phyloP scores from a whole-genome alignment of 176 grass and related monocot genomes.

The Stipa capillata region DNA sequence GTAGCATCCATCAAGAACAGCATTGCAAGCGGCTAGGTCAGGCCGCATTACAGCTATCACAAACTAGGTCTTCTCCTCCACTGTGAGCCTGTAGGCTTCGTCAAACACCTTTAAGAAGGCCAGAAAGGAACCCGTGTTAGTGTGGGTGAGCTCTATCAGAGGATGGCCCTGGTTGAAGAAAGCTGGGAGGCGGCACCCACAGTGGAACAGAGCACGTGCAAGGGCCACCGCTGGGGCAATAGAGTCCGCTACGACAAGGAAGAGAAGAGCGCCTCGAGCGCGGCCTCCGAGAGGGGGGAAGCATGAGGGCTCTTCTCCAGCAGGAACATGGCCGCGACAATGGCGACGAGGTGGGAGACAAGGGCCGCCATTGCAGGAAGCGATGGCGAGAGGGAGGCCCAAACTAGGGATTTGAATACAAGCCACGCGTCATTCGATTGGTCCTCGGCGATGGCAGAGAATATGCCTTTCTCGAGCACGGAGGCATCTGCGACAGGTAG shows the following conservation, averaged over 20 bases:
- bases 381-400: conserved; percentile 41
- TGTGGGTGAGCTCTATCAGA: conserved; percentile 37
- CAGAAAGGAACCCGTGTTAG: conserved; percentile 27
- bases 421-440: conserved; percentile 68
- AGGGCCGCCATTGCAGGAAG: conserved; percentile 55
- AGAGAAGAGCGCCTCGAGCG: conserved; percentile 44
- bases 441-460: conserved; percentile 36
- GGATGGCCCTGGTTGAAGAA: conserved; percentile 55
- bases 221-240: conserved; percentile 58
- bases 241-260: conserved; percentile 34
- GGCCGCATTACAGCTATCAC: conserved; percentile 47
- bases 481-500: conserved; percentile 7
- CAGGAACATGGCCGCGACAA: conserved; percentile 64
- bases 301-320: conserved; percentile 61
- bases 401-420: conserved; percentile 66
- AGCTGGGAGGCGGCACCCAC: conserved; percentile 46
- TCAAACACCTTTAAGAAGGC: conserved; percentile 73
- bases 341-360: conserved; percentile 63
- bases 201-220: conserved; percentile 42
- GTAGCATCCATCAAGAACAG: conserved; percentile 73
- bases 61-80: conserved; percentile 38
- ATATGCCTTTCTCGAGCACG: conserved; percentile 50
- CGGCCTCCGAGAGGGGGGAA: conserved; percentile 21
- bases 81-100: conserved; percentile 41
- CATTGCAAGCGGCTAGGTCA: conserved; percentile 58